phyloP scores from a whole-genome alignment of 805 yeast genomes.

The Teunomyces lycoperdinae region DNA sequence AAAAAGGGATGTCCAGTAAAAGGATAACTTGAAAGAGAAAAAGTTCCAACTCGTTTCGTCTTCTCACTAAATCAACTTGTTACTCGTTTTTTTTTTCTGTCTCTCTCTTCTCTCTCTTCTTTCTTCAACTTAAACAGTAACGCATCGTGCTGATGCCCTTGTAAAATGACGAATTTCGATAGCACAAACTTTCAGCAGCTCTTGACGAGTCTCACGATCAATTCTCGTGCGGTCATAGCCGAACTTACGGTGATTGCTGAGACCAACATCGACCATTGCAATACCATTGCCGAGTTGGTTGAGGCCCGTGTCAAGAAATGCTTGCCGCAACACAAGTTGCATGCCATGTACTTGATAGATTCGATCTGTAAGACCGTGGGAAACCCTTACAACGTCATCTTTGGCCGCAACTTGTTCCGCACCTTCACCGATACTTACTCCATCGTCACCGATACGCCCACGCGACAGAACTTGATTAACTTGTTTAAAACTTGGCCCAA shows the following conservation, averaged over 20 bases:
- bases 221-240: conserved; percentile 36
- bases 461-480: conserved; percentile 39
- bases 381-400: conserved; percentile 40
- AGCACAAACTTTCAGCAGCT: conserved; percentile 22
- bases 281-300: conserved; percentile 29
- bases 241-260: conserved; percentile 41
- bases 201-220: conserved; percentile 33
- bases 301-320: conserved; percentile 36
- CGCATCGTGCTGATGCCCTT: neutral
- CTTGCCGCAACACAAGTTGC: conserved; percentile 36
- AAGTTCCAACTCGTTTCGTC: no score
- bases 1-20: no score
- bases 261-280: conserved; percentile 27
- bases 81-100: no score
- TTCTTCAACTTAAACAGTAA: neutral
- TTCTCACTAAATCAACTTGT: no score
- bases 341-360: conserved; percentile 38
- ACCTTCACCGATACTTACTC: conserved; percentile 38
- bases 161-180: conserved; percentile 1
- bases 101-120: no score
- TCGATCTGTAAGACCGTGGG: conserved; percentile 43
- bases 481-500: conserved; percentile 41
- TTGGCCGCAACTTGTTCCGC: conserved; percentile 31
- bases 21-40: no score
- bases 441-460: conserved; percentile 37